These are phyloP conservation scores for Rhodocollybia butyracea DNA, from an alignment of 768 basidiomycete genomes.

Conservation along the genomic window DNA sequence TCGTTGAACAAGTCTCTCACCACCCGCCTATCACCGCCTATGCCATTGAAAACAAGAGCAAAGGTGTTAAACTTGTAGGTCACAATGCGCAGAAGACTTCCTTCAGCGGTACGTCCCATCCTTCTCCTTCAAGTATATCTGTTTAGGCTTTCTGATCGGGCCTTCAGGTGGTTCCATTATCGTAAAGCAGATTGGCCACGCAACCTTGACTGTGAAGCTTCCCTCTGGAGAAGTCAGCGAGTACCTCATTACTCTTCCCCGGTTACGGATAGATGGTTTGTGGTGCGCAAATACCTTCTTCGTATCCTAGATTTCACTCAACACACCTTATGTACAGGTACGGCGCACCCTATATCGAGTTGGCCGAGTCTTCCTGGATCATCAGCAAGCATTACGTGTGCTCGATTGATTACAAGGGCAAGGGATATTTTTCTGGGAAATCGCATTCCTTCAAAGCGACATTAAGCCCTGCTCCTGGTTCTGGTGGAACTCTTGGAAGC, in stretches of 20 bases:
- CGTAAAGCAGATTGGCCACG: constrained; percentile 96
- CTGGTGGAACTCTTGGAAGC: constrained; percentile 33
- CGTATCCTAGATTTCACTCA: not conserved
- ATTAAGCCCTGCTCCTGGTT: constrained; percentile 48
- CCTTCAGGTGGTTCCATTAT: constrained; percentile 61
- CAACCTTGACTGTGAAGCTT: constrained; percentile 67
- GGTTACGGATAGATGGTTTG: constrained; percentile 88
- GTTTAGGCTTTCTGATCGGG: not conserved
- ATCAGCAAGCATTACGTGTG: constrained; percentile 37
- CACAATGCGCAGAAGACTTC: constrained; percentile 95
- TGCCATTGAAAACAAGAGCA: constrained; percentile 76
- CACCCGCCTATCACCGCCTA: constrained; percentile 90
- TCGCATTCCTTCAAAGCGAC: constrained; percentile 90
- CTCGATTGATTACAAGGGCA: constrained; percentile 92
- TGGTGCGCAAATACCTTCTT: constrained; percentile 45
- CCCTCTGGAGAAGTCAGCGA: constrained; percentile 45
- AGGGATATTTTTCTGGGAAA: constrained; percentile 93
- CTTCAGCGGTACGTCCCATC: constrained; percentile 61
- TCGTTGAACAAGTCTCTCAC: constrained; percentile 96
- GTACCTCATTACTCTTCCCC: constrained; percentile 90
- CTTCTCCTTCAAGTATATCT: no score
- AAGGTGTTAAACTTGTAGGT: constrained; percentile 75
- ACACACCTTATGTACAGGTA: constrained; percentile 27
- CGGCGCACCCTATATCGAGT: constrained; percentile 90
- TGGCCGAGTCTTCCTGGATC: constrained; percentile 80